Base-by-base conservation (phyloP, 106 monocot genomes). In the Ottelia alismoides region DNA sequence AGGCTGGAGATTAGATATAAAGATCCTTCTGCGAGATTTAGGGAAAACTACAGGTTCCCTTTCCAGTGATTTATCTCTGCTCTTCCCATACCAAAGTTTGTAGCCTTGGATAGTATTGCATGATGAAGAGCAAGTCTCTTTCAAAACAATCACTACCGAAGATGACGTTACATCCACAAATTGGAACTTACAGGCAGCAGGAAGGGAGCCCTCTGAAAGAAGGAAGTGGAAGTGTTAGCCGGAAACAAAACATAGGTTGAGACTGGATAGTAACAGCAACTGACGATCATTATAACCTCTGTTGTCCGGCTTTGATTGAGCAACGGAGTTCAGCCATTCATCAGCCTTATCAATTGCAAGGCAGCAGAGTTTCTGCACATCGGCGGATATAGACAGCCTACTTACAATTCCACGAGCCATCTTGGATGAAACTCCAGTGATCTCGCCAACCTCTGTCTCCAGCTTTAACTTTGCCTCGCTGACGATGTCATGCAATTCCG, bases 331-430 rank as follows among this genome's bases (percentile, higher is more conserved):
- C 45, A 83, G 29, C 72, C 63, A 83, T 26, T 74, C 57, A 49
- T 88, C 79, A 11, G 70, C 88, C 57, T 80, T 84, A 20, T 85
- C 78, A 62, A 82, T 62, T 54, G 76, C 96, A 63, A 71, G 56
- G 49, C 29, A 69, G 32, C 96, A 96, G 1, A 89, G 79, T 27
- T 72, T 82, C 46, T 89, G 96, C 62, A 96, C 76, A 44, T 96
- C 76, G 58, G 40, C 55, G 47, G 81, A 78, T 66, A 89, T 62
- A 22, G 74, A 81, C 31, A 96, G 82, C 73, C 96, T 62, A 58
- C 89, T 89, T 0, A 96, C 96, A 35, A 96, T 89, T 28, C 87
- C 87, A 44, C 96, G 76, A 20, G 79, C 85, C 82, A 83, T 89
- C 49, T 74, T 69, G 20, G 76, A 68, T 9, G 89, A 85, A 28